A percentile compares a stretch with the other conserved stretches of the same genome.
Evolutionary conservation across 371 early-diverging fungal genomes (phyloP).

Genomic region (Capillidium heterosporum): DNA sequence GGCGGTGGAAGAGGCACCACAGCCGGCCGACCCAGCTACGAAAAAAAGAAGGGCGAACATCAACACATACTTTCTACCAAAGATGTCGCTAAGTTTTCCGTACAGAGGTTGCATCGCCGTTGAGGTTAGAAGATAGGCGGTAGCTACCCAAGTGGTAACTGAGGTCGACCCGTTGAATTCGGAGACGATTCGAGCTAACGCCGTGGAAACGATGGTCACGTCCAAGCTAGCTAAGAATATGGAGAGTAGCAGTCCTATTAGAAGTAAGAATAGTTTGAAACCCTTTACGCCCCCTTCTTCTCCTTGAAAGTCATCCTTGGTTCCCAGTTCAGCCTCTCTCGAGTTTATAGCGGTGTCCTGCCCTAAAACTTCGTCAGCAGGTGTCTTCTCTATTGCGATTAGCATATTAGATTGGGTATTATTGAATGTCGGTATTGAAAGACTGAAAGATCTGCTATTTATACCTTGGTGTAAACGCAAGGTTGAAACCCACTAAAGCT

Average conservation of each 20-base stretch:
- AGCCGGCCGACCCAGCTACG: slow-evolving; percentile 23
- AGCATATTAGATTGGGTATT: no score
- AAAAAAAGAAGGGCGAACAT: slow-evolving; percentile 22
- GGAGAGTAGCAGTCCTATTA: neutral
- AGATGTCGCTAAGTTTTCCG: slow-evolving; percentile 34
- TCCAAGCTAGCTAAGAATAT: slow-evolving; percentile 9
- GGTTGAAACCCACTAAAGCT: no score
- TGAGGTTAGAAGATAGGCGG: slow-evolving; percentile 26
- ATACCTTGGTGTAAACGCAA: no score
- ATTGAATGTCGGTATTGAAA: no score
- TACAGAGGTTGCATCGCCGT: slow-evolving; percentile 35
- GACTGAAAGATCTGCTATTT: no score
- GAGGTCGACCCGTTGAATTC: slow-evolving; percentile 11
- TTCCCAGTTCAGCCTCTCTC: no score
- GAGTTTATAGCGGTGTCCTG: no score
- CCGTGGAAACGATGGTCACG: slow-evolving; percentile 8
- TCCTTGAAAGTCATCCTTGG: no score
- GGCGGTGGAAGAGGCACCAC: slow-evolving; percentile 29
- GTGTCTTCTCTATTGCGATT: no score
- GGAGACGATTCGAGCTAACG: slow-evolving; percentile 6
- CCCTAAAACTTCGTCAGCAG: no score
- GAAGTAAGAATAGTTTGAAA: no score
- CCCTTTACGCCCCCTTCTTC: no score
- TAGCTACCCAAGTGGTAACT: slow-evolving; percentile 18
- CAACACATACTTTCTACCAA: slow-evolving; percentile 35